Evolutionary conservation across 208 protist species (phyloP), one percentile per base, ranked within the genome.

Genomic region (Vickermania ingenoplastis): DNA sequence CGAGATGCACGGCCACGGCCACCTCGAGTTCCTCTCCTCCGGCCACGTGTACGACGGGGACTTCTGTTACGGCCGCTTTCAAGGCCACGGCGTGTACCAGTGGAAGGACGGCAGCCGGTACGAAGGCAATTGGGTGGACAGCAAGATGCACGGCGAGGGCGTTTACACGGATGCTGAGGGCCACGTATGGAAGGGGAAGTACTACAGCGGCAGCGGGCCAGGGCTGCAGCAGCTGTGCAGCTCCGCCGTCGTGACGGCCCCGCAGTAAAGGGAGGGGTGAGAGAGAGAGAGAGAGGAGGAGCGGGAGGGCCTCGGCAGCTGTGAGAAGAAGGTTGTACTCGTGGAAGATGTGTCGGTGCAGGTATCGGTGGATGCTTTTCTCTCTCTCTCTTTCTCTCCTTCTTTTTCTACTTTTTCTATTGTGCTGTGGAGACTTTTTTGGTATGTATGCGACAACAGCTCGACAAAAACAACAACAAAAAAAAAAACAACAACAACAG

Each of bases 91-190:
- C 3, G 70, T 56, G 36, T 92, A 92, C 61, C 65, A 23, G 48
- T 96, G 89, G 89, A 26, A 57, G 7, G 66, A 76, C 26, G 85
- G 89, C 2, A 59, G 77, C 7, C 49, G 63, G 26, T 96, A 95
- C 69, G 64, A 75, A 3, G 91, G 91, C 2, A 49, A 69, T 36
- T 96, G 91, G 91, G 59, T 74, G 0, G 61, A 58, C 1, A 89
- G 92, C 62, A 73, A 79, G 45, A 95, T 94, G 77, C 86, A 97
- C 63, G 89, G 89, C 14, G 68, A 81, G 24, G 91, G 91, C 24
- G 66, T 86, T n/a, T 96, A 86, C 60, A 89, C 74, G 0, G 84
- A 93, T 59, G 76, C 57, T 4, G 53, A 77, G 53, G 86, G 86
- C 1, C 77, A 88, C 14, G 68, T 85, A 27, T 95, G 81, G 77